phyloP scores from a whole-genome alignment of 2,329 filamentous ascomycete species.

The Cyphellophora attinorum region DNA sequence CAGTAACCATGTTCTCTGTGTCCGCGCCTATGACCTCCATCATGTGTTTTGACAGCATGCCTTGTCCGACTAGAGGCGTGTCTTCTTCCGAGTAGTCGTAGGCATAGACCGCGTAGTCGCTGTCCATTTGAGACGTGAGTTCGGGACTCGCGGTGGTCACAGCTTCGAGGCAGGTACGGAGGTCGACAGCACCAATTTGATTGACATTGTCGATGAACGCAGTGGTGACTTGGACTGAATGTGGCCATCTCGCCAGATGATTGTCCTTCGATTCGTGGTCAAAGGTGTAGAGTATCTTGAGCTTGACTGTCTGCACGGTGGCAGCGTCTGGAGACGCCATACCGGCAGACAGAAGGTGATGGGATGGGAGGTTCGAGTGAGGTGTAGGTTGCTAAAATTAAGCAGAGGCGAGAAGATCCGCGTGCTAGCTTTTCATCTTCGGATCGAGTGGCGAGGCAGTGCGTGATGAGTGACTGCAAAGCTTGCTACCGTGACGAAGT shows the following conservation, averaged over 20 bases:
- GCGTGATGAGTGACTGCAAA: no score
- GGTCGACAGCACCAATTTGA: slow-evolving; percentile 77
- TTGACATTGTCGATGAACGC: slow-evolving; percentile 69
- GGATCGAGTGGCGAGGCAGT: no score
- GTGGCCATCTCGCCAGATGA: slow-evolving; percentile 77
- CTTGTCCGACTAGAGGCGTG: slow-evolving; percentile 85
- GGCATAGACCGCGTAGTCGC: slow-evolving; percentile 94
- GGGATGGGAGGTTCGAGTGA: neutral
- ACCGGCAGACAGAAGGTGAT: slow-evolving; percentile 1
- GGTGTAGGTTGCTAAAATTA: no score
- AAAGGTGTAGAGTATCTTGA: slow-evolving; percentile 96
- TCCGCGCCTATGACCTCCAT: slow-evolving; percentile 31
- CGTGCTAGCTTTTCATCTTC: no score
- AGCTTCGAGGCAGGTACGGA: slow-evolving; percentile 77
- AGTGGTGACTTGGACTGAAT: slow-evolving; percentile 69
- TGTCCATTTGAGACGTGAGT: slow-evolving; percentile 60
- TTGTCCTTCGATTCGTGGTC: slow-evolving; percentile 80
- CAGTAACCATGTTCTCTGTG: slow-evolving; percentile 59
- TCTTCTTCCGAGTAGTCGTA: slow-evolving; percentile 95
- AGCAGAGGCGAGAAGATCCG: no score
- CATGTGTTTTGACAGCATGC: slow-evolving; percentile 81
- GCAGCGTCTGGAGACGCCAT: slow-evolving; percentile 42
- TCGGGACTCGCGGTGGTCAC: slow-evolving; percentile 75
- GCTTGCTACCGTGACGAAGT: no score
- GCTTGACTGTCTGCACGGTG: slow-evolving; percentile 55